These are phyloP conservation scores for Penicillium sp. DNA, from an alignment of 2,329 filamentous ascomycete genomes.

Conservation along the genomic window DNA sequence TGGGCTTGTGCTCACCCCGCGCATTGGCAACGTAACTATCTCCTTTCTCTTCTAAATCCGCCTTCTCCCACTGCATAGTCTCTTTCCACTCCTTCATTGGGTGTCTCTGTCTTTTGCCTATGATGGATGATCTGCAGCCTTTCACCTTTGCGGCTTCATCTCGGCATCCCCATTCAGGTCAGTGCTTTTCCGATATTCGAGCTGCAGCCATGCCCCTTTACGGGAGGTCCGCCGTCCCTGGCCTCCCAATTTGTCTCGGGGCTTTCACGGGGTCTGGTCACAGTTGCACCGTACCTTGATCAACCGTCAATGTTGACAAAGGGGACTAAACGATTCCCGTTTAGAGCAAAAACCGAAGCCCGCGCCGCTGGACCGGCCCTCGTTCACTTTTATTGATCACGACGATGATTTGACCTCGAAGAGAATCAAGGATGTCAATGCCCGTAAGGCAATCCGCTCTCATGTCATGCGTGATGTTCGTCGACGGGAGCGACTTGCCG, in stretches of 20 bases:
- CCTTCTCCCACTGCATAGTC: slow-evolving; percentile 10
- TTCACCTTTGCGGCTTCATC: slow-evolving; percentile 13
- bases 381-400: slow-evolving; percentile 46
- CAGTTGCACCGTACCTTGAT: background rate
- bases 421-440: slow-evolving; percentile 41
- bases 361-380: slow-evolving; percentile 29
- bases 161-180: slow-evolving; percentile 29
- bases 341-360: slow-evolving; percentile 24
- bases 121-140: slow-evolving; percentile 27
- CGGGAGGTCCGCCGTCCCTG: background rate
- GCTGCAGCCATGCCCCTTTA: no score
- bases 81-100: slow-evolving; percentile 15
- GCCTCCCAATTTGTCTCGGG: slow-evolving; percentile 7
- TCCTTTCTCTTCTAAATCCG: slow-evolving; percentile 24
- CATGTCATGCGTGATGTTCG: slow-evolving; percentile 49
- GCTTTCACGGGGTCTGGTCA: background rate
- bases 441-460: slow-evolving; percentile 44
- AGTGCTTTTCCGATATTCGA: slow-evolving; percentile 15
- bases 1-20: slow-evolving; percentile 25
- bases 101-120: slow-evolving; percentile 11
- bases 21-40: slow-evolving; percentile 22
- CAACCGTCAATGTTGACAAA: background rate
- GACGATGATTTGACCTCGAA: slow-evolving; percentile 42
- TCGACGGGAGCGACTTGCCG: slow-evolving; percentile 41
- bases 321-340: slow-evolving; percentile 1